These are phyloP conservation scores for Neurospora africana DNA, from an alignment of 495 filamentous ascomycete species.

Conservation along the genomic window DNA sequence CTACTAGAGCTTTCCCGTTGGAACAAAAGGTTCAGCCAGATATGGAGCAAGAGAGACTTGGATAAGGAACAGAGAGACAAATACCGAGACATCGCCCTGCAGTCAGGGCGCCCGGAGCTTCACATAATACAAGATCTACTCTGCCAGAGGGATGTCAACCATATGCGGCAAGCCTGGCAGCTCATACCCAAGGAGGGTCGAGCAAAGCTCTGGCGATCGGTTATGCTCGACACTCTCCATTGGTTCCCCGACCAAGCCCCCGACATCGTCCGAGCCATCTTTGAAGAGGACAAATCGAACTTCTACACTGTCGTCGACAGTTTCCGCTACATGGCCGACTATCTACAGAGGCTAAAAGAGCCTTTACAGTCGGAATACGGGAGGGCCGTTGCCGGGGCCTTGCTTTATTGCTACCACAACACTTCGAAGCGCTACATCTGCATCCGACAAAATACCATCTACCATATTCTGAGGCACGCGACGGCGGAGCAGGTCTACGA, in stretches of 20 bases:
- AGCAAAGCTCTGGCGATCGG: constrained; percentile 33
- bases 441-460: constrained; percentile 23
- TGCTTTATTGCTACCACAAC: constrained; percentile 9
- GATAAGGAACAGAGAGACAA: not conserved
- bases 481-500: constrained; percentile 8
- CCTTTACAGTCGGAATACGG: not conserved
- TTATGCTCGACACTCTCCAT: constrained; percentile 44
- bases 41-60: not conserved
- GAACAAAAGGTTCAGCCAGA: not conserved
- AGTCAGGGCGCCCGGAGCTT: not conserved
- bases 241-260: constrained; percentile 31
- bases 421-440: constrained; percentile 9
- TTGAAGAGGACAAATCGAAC: constrained; percentile 30
- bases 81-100: not conserved
- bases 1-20: not conserved
- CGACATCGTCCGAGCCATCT: constrained; percentile 40
- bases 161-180: not conserved
- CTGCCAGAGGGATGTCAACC: not conserved
- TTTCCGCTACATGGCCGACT: not conserved
- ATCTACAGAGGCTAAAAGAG: not conserved
- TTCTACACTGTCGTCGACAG: constrained; percentile 30
- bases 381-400: not conserved
- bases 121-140: not conserved
- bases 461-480: constrained; percentile 8
- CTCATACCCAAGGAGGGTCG: not conserved